Base-by-base conservation (phyloP, 441 rosid genomes). In the Aleurites moluccanus region DNA sequence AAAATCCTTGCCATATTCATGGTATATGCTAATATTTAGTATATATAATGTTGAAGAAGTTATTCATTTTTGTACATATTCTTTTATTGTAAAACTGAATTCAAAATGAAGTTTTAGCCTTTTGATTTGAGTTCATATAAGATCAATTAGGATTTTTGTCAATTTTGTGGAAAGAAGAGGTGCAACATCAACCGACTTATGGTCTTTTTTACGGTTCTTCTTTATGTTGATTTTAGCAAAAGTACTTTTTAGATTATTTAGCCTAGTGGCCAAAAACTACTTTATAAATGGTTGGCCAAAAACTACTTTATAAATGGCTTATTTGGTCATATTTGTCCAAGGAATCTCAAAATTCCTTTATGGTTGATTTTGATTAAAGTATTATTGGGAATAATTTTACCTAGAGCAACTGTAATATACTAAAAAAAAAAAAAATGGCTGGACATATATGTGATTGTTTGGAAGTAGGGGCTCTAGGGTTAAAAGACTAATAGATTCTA, bases 1-100 rank as follows among this genome's bases (percentile, higher is more conserved):
- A 92, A 80, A 94, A 94, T 77, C 98, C 96, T 15, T 92, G 99
- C 80, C 88, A 87, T 57, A 92, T 94, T 80, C 99, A 94, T 52
- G n/a, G n/a, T n/a, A n/a, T n/a, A n/a, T n/a, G n/a, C n/a, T n/a
- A n/a, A n/a, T n/a, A n/a, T n/a, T n/a, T 14, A 47, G 59, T 10
- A 20, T 60, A 38, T n/a, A 10, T 25, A 57, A 0, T 62, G n/a
- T 55, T 18, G 11, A 6, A 56, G 11, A 40, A 30, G n/a, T 64
- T 21, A n/a, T 45, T 61, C 35, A 6, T 42, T 57, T 28, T 25
- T 18, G 10, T 49, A 18, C 15, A n/a, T 71, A 11, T 16, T 42
- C 2, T 25, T 64, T 69, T 33, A 35, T 61, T n/a, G 75, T 3
- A 53, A 23, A 18, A 28, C 47, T 7, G 27, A 73, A 50, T 75